Percentiles rank a stretch among this genome's conserved stretches.
Evolutionary conservation across 2,329 filamentous ascomycete genomes (phyloP).

Genomic region (Penicillium brasilianum): DNA sequence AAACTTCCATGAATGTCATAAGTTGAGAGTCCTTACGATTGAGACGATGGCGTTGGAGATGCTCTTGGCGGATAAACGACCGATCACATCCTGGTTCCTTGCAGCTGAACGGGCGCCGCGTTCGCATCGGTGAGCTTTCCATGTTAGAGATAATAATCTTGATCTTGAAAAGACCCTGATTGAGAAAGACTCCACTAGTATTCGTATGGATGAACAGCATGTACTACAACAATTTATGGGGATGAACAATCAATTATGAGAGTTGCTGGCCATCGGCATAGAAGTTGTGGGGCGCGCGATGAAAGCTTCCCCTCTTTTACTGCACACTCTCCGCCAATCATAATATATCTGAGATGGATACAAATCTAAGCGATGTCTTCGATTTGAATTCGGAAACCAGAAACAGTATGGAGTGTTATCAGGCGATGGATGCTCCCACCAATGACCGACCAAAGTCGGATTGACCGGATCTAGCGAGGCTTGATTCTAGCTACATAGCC

Average conservation of each 20-base stretch:
- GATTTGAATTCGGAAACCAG: background rate
- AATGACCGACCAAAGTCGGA: background rate
- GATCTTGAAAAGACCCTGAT: too few relatives aligned
- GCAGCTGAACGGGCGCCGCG: constrained; percentile 13
- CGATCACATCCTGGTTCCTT: constrained; percentile 26
- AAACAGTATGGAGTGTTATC: background rate
- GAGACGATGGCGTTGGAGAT: constrained; percentile 26
- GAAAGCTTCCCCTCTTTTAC: background rate
- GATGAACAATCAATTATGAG: background rate
- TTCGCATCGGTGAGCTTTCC: background rate
- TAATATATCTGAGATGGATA: background rate
- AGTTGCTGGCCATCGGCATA: background rate
- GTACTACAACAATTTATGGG: background rate
- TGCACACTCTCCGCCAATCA: background rate
- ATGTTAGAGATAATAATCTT: background rate
- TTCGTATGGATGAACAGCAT: background rate
- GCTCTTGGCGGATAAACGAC: constrained; percentile 24
- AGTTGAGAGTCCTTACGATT: constrained; percentile 19
- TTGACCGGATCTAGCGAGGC: background rate
- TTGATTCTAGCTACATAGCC: background rate
- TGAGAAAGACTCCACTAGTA: background rate
- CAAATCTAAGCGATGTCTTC: background rate
- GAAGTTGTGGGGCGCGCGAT: background rate
- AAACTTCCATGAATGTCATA: background rate
- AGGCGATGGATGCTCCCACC: background rate